Evolutionary conservation across 2,329 filamentous ascomycete genomes (phyloP).

Genomic region (Cladosporium sp.): DNA sequence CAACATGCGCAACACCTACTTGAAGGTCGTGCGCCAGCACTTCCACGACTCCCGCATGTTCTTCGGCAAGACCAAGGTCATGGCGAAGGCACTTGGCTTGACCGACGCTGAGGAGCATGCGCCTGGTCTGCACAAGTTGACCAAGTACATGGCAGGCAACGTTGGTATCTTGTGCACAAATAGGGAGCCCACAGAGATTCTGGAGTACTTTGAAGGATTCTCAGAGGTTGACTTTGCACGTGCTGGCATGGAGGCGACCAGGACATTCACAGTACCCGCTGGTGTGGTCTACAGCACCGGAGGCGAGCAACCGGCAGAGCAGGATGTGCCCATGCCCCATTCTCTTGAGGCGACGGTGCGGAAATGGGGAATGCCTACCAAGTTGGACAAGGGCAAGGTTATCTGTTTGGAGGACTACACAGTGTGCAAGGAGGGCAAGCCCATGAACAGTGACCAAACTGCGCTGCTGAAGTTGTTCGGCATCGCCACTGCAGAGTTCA

Average conservation of each 20-base stretch:
- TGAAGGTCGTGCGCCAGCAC: constrained; percentile 84
- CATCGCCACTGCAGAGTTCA: constrained; percentile 86
- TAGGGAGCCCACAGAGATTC: constrained; percentile 63
- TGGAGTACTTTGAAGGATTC: constrained; percentile 68
- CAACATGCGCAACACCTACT: constrained; percentile 96
- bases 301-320: constrained; percentile 71
- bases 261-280: constrained; percentile 73
- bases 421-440: constrained; percentile 80
- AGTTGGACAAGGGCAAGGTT: constrained; percentile 83
- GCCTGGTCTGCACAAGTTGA: constrained; percentile 68
- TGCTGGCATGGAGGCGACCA: constrained; percentile 70
- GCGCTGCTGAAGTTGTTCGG: constrained; percentile 91
- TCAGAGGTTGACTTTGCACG: constrained; percentile 83
- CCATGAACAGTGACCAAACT: constrained; percentile 86
- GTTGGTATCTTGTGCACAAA: constrained; percentile 90
- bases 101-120: constrained; percentile 69
- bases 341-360: constrained; percentile 86
- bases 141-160: constrained; percentile 68
- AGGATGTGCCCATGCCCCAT: constrained; percentile 84
- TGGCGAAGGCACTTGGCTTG: constrained; percentile 87
- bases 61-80: constrained; percentile 99
- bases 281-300: constrained; percentile 76
- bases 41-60: constrained; percentile 85
- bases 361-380: constrained; percentile 83
- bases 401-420: constrained; percentile 68